Evolutionary conservation across 257 asterid species (phyloP).

Genomic region (Solanum neorickii): DNA sequence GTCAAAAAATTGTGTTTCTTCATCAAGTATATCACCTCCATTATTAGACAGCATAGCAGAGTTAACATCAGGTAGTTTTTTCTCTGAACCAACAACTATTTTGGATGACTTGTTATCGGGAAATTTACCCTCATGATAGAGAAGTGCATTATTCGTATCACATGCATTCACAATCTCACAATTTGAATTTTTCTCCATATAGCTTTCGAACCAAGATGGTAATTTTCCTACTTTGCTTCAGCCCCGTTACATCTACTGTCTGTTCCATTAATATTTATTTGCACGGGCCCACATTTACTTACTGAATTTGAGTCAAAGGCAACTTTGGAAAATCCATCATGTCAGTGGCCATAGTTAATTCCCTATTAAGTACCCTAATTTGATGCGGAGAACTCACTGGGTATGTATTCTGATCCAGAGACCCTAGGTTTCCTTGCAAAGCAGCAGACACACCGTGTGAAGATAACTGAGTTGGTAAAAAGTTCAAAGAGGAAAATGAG

Average conservation of each 20-base stretch:
- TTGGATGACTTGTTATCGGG: slow-evolving; percentile 7
- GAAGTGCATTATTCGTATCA: neutral
- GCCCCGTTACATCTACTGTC: slow-evolving; percentile 6
- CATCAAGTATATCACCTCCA: slow-evolving; percentile 12
- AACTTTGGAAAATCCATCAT: slow-evolving; percentile 12
- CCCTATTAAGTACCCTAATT: slow-evolving; percentile 16
- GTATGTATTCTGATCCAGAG: slow-evolving; percentile 23
- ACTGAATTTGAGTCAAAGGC: slow-evolving; percentile 18
- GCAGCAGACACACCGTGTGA: slow-evolving; percentile 17
- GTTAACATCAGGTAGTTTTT: slow-evolving; percentile 19
- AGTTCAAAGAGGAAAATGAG: slow-evolving; percentile 37
- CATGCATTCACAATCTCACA: slow-evolving; percentile 10
- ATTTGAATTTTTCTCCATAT: slow-evolving; percentile 8
- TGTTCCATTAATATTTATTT: neutral
- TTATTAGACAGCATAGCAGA: slow-evolving; percentile 10
- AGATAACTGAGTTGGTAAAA: slow-evolving; percentile 33
- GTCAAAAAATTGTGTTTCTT: slow-evolving; percentile 15
- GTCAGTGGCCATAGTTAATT: slow-evolving; percentile 16
- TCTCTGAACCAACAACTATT: slow-evolving; percentile 6
- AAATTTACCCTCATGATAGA: neutral
- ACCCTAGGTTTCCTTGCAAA: slow-evolving; percentile 29
- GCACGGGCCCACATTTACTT: slow-evolving; percentile 5
- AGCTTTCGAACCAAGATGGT: slow-evolving; percentile 12
- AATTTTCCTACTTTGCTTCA: slow-evolving; percentile 12
- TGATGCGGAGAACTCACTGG: slow-evolving; percentile 23